These are phyloP conservation scores for Intubia oerlemansii DNA, from an alignment of 2,329 filamentous ascomycete genomes.

Conservation along the genomic window DNA sequence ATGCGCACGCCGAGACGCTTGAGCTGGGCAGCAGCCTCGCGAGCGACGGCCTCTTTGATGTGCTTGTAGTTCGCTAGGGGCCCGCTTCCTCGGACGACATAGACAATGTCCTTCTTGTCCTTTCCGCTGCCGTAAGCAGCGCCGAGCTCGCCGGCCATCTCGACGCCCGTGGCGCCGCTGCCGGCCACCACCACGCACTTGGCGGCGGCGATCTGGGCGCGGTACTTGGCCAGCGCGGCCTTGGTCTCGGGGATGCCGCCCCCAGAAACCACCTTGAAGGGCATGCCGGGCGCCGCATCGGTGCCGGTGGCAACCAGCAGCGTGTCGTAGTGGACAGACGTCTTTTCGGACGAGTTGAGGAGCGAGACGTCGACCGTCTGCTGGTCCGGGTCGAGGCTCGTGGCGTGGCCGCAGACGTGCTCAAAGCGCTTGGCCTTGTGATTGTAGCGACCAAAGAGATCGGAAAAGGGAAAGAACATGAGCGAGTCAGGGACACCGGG, in stretches of 20 bases:
- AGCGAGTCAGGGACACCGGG: no score
- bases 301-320: conserved; percentile 34
- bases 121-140: conserved; percentile 20
- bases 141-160: conserved; percentile 31
- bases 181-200: conserved; percentile 33
- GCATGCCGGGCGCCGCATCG: conserved; percentile 19
- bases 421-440: conserved; percentile 24
- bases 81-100: conserved; percentile 23
- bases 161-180: conserved; percentile 32
- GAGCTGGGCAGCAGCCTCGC: conserved; percentile 22
- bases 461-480: conserved; percentile 23
- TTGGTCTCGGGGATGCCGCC: conserved; percentile 15
- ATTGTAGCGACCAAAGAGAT: conserved; percentile 27
- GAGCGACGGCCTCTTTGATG: conserved; percentile 28
- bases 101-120: conserved; percentile 19
- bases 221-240: conserved; percentile 18
- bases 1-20: conserved; percentile 12
- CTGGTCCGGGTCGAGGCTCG: conserved; percentile 17
- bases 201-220: conserved; percentile 21
- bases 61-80: conserved; percentile 20
- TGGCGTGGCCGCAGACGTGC: conserved; percentile 27
- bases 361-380: conserved; percentile 20
- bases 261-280: conserved; percentile 24
- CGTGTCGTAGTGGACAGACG: conserved; percentile 24
- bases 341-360: conserved; percentile 12